Conservation (phyloP, 2,329 filamentous ascomycete genomes). For the Fusarium tjaetaba region DNA sequence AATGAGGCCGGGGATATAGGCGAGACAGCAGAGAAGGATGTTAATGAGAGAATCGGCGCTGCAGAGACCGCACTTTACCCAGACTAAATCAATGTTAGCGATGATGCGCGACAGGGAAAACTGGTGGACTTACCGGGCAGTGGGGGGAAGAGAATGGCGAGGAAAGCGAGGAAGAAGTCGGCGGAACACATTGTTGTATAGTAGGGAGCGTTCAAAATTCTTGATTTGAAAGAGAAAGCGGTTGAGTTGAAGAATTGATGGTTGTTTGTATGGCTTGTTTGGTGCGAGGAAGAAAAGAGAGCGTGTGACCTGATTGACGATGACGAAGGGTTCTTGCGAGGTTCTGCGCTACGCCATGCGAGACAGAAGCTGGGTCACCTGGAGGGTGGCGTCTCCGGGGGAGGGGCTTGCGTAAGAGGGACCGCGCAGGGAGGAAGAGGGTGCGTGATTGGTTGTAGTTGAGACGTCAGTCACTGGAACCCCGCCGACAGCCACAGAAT, state of each 20-base stretch:
- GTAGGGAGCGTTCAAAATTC: not conserved
- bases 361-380: slow-evolving; percentile 26
- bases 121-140: slow-evolving; percentile 64
- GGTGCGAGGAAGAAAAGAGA: slow-evolving; percentile 13
- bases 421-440: not conserved
- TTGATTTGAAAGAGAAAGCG: not conserved
- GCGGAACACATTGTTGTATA: slow-evolving; percentile 62
- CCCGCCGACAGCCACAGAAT: slow-evolving; percentile 25
- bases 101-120: slow-evolving; percentile 5
- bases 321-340: slow-evolving; percentile 31
- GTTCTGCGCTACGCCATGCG: slow-evolving; percentile 8
- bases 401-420: slow-evolving; percentile 40
- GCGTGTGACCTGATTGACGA: slow-evolving; percentile 28
- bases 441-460: slow-evolving; percentile 12
- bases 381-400: slow-evolving; percentile 30
- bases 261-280: slow-evolving; percentile 7
- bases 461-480: slow-evolving; percentile 12
- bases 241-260: slow-evolving; percentile 5
- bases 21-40: slow-evolving; percentile 84
- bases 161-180: slow-evolving; percentile 70
- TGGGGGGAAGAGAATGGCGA: slow-evolving; percentile 73
- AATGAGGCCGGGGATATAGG: slow-evolving; percentile 85
- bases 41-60: slow-evolving; percentile 94
- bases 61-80: slow-evolving; percentile 96
- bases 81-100: slow-evolving; percentile 68